phyloP scores from a whole-genome alignment of 2,329 filamentous ascomycete genomes.

The Aspergillus amoenus region DNA sequence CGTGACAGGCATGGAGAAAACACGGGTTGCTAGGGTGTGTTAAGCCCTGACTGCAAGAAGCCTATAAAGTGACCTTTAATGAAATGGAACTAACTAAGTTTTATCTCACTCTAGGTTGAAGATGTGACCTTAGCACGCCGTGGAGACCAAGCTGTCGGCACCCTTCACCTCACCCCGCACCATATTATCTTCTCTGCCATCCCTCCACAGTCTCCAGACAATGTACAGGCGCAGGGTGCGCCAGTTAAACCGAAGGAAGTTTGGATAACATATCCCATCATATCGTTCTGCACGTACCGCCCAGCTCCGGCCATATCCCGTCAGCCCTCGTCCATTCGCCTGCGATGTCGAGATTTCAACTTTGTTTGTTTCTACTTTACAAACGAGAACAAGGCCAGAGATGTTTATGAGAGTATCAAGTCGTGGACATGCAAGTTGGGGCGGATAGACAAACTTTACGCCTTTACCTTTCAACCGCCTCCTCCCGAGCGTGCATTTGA shows the following conservation, averaged over 20 bases:
- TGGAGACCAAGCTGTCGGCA: conserved; percentile 57
- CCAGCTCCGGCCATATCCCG: conserved; percentile 69
- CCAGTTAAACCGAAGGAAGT: conserved; percentile 63
- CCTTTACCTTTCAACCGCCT: conserved; percentile 79
- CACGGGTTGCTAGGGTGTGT: conserved; percentile 45
- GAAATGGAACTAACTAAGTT: conserved; percentile 4
- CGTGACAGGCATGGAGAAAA: conserved; percentile 44
- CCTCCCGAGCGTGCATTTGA: conserved; percentile 71
- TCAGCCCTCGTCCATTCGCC: conserved; percentile 75
- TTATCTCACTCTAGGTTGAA: conserved; percentile 41
- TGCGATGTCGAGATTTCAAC: conserved; percentile 90
- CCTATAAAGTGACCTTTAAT: not conserved
- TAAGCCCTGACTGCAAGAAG: not conserved
- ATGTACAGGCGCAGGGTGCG: conserved; percentile 41
- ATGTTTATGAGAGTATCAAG: conserved; percentile 85
- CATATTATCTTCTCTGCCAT: conserved; percentile 64
- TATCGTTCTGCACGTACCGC: conserved; percentile 75
- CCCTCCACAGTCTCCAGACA: conserved; percentile 41
- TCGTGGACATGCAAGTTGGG: conserved; percentile 77
- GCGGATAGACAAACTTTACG: conserved; percentile 83
- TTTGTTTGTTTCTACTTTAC: conserved; percentile 89
- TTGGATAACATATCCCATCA: conserved; percentile 95
- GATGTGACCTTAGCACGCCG: conserved; percentile 60
- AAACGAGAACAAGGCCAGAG: conserved; percentile 70
- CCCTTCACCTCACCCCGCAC: conserved; percentile 62